These are phyloP conservation scores for Auricularia sp. DNA, from an alignment of 768 basidiomycete species.

Conservation along the genomic window DNA sequence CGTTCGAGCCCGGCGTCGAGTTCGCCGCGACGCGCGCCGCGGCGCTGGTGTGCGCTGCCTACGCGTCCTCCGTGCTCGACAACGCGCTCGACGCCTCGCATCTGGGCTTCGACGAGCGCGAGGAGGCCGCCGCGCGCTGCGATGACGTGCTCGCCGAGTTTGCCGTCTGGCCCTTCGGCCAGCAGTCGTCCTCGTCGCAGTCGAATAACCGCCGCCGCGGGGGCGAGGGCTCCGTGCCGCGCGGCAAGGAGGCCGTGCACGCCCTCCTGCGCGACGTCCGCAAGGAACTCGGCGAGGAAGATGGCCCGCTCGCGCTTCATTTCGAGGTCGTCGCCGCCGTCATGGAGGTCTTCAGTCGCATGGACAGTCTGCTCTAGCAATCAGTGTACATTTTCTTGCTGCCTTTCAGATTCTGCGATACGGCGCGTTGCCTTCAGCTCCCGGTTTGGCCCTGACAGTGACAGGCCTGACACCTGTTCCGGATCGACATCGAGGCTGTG, in stretches of 20 bases:
- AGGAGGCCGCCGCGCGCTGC: conserved; percentile 85
- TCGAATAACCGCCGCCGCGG: not conserved
- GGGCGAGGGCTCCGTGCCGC: not conserved
- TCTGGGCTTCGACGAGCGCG: conserved; percentile 85
- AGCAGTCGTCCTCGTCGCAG: no score
- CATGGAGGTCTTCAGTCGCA: conserved; percentile 82
- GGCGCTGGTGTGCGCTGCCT: conserved; percentile 81
- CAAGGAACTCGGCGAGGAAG: conserved; percentile 70
- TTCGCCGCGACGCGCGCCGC: conserved; percentile 70
- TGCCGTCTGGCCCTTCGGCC: conserved; percentile 76
- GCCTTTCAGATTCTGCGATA: no score
- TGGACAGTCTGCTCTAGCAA: conserved; percentile 63
- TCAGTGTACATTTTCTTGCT: no score
- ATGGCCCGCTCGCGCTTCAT: conserved; percentile 36
- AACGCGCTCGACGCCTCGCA: conserved; percentile 68
- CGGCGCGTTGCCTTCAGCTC: no score
- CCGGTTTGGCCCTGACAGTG: no score
- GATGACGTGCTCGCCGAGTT: conserved; percentile 94
- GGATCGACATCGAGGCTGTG: no score
- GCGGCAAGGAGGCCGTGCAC: conserved; percentile 56
- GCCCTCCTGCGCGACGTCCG: conserved; percentile 66
- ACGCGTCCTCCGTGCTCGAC: conserved; percentile 90
- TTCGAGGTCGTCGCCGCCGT: conserved; percentile 92
- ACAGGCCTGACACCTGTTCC: no score
- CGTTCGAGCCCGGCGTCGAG: conserved; percentile 52